A percentile compares a stretch with the other conserved stretches of the same genome.
Conservation (phyloP, 73 alveolate genomes). For the Stentor roeselii region DNA sequence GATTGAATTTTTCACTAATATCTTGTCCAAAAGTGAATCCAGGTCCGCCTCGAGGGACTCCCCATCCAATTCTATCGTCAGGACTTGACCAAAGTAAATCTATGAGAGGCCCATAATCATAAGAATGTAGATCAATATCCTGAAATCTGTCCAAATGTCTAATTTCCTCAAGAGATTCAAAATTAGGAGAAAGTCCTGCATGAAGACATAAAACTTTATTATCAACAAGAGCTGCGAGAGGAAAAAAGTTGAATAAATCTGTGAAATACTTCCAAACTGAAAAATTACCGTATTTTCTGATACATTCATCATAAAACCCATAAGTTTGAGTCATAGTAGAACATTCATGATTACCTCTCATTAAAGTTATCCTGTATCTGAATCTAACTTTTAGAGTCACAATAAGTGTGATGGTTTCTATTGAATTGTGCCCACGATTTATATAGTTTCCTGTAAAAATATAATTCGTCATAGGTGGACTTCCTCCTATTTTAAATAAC, state of each 20-base stretch:
- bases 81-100: conserved; percentile 81
- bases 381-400: conserved; percentile 79
- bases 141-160: conserved; percentile 74
- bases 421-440: conserved; percentile 87
- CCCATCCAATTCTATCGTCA: conserved; percentile 90
- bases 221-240: conserved; percentile 85
- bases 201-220: conserved; percentile 89
- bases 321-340: conserved; percentile 73
- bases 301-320: conserved; percentile 91
- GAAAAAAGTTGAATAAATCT: conserved; percentile 80
- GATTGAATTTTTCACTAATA: conserved; percentile 80
- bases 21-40: conserved; percentile 92
- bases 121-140: conserved; percentile 78
- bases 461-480: conserved; percentile 67
- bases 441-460: conserved; percentile 88
- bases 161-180: conserved; percentile 65
- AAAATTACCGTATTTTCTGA: conserved; percentile 80
- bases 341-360: conserved; percentile 95
- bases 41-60: conserved; percentile 75
- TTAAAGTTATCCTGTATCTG: conserved; percentile 77
- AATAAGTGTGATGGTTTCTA: conserved; percentile 78
- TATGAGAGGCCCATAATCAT: conserved; percentile 80
- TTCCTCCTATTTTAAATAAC: conserved; percentile 82
- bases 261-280: conserved; percentile 90
- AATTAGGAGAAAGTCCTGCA: conserved; percentile 84